Conservation (phyloP, 495 filamentous ascomycete genomes). For the Pseudomonodictys pantanalensis region DNA sequence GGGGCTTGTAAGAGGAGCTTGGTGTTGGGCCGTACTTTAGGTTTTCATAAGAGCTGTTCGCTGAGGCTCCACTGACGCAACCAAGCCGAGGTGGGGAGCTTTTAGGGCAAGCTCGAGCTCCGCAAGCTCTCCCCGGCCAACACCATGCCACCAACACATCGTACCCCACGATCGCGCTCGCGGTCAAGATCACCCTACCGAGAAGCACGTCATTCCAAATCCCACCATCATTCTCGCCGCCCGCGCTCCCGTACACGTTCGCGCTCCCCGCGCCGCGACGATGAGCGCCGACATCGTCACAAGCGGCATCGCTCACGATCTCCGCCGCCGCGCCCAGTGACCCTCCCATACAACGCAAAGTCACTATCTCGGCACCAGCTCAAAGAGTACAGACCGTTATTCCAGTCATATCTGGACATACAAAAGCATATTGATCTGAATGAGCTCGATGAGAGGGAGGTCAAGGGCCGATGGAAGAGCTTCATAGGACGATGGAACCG, state of each 20-base stretch:
- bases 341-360: slow-evolving; percentile 65
- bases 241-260: slow-evolving; percentile 26
- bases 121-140: background rate
- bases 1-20: too few species aligned
- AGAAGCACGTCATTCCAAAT: background rate
- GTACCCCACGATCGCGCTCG: background rate
- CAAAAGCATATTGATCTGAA: slow-evolving; percentile 72
- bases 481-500: slow-evolving; percentile 91
- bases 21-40: too few species aligned
- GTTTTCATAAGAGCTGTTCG: too few species aligned
- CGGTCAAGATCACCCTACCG: slow-evolving; percentile 14
- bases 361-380: slow-evolving; percentile 66
- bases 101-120: too few species aligned
- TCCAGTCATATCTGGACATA: slow-evolving; percentile 83
- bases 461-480: slow-evolving; percentile 87
- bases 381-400: slow-evolving; percentile 62
- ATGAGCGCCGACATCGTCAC: background rate
- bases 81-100: too few species aligned
- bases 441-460: slow-evolving; percentile 64
- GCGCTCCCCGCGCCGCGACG: slow-evolving; percentile 18
- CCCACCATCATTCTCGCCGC: slow-evolving; percentile 19
- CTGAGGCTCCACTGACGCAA: too few species aligned
- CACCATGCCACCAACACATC: slow-evolving; percentile 3
- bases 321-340: slow-evolving; percentile 17
- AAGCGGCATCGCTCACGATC: slow-evolving; percentile 20